Conservation (phyloP, 495 filamentous ascomycete species). For the Venustampulla echinocandica region DNA sequence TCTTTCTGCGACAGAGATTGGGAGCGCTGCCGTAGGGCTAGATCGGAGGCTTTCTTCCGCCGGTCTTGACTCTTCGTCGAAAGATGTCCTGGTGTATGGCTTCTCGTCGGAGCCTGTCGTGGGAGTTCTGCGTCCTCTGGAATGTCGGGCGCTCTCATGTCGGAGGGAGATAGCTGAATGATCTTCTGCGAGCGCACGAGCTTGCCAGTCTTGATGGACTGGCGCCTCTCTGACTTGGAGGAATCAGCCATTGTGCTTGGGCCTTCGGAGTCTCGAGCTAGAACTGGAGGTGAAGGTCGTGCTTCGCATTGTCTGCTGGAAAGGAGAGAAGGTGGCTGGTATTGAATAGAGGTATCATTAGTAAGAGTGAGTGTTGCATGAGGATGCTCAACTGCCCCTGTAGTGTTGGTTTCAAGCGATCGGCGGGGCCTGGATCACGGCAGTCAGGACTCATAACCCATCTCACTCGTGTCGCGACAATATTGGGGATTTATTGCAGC, state of each 20-base stretch:
- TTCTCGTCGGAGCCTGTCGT: slow-evolving; percentile 28
- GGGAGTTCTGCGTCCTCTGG: slow-evolving; percentile 24
- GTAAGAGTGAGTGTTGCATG: slow-evolving; percentile 15
- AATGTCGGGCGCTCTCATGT: slow-evolving; percentile 26
- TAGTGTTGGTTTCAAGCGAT: slow-evolving; percentile 5
- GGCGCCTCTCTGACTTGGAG: slow-evolving; percentile 24
- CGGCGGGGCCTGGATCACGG: slow-evolving; percentile 5
- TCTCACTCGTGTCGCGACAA: neutral
- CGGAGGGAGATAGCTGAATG: slow-evolving; percentile 22
- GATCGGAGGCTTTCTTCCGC: slow-evolving; percentile 36
- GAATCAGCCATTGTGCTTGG: slow-evolving; percentile 23
- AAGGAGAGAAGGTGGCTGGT: slow-evolving; percentile 3
- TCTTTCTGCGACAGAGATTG: slow-evolving; percentile 31
- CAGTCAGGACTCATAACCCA: neutral
- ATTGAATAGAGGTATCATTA: neutral
- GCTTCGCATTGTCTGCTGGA: slow-evolving; percentile 20
- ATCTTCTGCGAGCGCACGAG: slow-evolving; percentile 36
- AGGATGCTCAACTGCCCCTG: slow-evolving; percentile 10
- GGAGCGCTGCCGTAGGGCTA: slow-evolving; percentile 40
- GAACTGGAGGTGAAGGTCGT: neutral
- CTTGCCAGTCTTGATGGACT: slow-evolving; percentile 27
- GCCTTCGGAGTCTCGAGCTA: slow-evolving; percentile 10
- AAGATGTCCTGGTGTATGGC: slow-evolving; percentile 47
- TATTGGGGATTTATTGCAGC: too few relatives aligned
- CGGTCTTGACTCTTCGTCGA: slow-evolving; percentile 39